Base-by-base conservation (phyloP, 805 yeast genomes). In the Zygoascus ofunaensis region DNA sequence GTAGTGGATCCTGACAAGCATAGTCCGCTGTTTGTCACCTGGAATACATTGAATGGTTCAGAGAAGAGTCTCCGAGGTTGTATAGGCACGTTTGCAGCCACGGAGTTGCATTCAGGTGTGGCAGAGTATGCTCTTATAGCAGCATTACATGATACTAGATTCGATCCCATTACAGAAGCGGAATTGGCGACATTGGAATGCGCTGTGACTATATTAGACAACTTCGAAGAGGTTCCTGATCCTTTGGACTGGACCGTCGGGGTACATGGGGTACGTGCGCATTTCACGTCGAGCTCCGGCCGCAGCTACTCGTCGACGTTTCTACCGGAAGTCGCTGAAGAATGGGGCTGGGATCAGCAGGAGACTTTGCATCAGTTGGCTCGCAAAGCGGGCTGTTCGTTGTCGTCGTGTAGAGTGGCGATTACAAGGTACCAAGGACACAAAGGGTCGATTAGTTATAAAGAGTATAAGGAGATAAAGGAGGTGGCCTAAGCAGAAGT, bases 251-350 rank as follows among this genome's bases (percentile, higher is more conserved):
- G 97, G 97, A 70, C 62, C 5, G 59, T 90, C 39, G 97, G 98
- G 0, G 58, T 56, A 12, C 92, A 92, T 60, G 98, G 98, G 0
- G 73, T 92, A 17, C 71, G 77, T 44, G 72, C 87, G 4, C 59
- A 64, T 15, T 77, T 86, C 53, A 57, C 57, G 8, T 55, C 64
- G 18, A 19, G 5, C 15, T 71, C 73, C 1, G 56, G 63, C 3
- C 47, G 57, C 0, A 71, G 68, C 44, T 44, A 51, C 23, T 74
- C 81, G 41, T 87, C 97, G 0, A 92, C 97, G 0, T 92, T 87
- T 53, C 64, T 92, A 34, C 98, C 98, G 0, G 83, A 79, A 35
- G 97, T 92, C 1, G 94, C 96, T 19, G 71, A 66, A 3, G 97
- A 90, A 52, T 94, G 89, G 53, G 78, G 76, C 1, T 87, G 96